A percentile compares a stretch with the other conserved stretches of the same genome.
phyloP scores from a whole-genome alignment of 305 asterid genomes.

The Plantago coronopus region DNA sequence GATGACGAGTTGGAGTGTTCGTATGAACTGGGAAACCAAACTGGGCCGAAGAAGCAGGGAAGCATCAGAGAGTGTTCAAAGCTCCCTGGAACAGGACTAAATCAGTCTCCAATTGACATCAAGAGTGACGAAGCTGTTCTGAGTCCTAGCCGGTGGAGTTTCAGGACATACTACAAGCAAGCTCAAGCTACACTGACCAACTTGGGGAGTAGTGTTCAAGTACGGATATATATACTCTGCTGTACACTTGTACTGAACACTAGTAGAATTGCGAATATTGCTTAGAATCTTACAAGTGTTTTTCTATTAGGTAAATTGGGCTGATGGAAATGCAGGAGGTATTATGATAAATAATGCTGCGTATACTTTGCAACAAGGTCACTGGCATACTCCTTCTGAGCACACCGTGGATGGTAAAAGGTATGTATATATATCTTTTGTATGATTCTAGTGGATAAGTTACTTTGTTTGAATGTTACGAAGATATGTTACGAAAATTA shows the following conservation, averaged over 20 bases:
- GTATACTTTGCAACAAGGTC: constrained; percentile 20
- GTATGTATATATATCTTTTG: background rate
- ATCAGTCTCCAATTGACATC: constrained; percentile 4
- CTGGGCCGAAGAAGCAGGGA: constrained; percentile 1
- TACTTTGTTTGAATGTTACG: background rate
- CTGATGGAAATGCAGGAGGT: constrained; percentile 29
- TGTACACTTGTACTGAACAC: too few species aligned
- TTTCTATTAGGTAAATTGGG: constrained; percentile 23
- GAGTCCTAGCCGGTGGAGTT: background rate
- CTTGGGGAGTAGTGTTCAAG: background rate
- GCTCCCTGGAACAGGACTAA: background rate
- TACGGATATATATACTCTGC: background rate
- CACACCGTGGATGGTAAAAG: constrained; percentile 27
- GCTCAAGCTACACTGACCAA: background rate
- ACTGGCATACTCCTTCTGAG: constrained; percentile 39
- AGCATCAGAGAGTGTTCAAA: background rate
- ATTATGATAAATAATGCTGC: constrained; percentile 23
- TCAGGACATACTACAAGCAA: background rate
- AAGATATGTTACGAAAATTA: background rate
- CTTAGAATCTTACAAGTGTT: background rate
- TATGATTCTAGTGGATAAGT: background rate
- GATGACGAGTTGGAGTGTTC: background rate
- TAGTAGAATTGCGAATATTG: background rate
- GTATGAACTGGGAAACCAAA: background rate
- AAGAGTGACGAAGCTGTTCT: background rate